Evolutionary conservation across 306 rosid genomes (phyloP), one percentile per base, ranked within the genome.

Genomic region (Dryas octopetala): DNA sequence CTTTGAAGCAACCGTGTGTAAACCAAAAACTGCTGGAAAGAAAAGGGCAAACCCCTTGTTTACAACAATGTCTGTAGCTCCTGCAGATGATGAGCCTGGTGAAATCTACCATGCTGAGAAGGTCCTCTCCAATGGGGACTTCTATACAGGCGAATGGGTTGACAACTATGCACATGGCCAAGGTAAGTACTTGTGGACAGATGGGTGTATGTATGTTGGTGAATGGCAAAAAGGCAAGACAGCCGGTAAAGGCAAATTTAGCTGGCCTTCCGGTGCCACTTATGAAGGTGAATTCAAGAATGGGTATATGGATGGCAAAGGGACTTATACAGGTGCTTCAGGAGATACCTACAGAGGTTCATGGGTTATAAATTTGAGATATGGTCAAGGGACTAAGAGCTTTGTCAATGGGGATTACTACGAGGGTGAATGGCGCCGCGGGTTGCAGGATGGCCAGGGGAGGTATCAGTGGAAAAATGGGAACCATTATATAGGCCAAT

Each of bases 231-330:
- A 55, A 46, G 99, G 99, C 6, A 84, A 59, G 76, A 85, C 82
- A 43, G 60, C 75, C 61, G 99, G 99, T 0, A 90, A 77, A 52
- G 99, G 99, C 0, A 86, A 72, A 81, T 95, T 92, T 70, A 95
- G 96, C 70, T 95, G 97, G 99, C 99, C 99, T 12, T 89, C 86
- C 40, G 97, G 99, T 9, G 96, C 99, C 5, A 90, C 91, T 55
- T 95, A 89, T 79, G 97, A 92, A 50, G 99, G 99, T 14, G 88
- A 89, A 8, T 91, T 95, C 89, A 89, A 92, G 17, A 55, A 55
- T 74, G 88, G 87, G 16, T 87, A 72, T 44, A 88, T 95, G 93
- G 89, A 95, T 82, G 99, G 99, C 2, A 86, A 78, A 67, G 99
- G 97, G 1, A 95, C 91, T 68, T 91, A 86, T 23, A 87, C 86